Conservation (phyloP, 208 protist genomes). For the Crithidia expoeki region DNA sequence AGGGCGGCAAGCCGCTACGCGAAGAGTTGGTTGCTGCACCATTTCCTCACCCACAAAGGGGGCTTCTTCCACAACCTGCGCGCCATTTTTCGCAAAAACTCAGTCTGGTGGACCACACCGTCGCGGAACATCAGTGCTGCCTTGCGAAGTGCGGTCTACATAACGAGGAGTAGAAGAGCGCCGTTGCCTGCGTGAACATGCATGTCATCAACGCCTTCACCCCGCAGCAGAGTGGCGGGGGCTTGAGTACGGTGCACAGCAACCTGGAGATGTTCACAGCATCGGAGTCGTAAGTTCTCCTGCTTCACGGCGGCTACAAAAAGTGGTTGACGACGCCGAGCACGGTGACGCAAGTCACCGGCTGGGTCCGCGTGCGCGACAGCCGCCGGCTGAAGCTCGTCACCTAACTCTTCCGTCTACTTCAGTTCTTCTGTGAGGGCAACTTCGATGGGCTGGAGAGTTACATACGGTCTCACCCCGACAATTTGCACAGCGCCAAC, state of each 20-base stretch:
- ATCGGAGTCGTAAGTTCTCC: constrained; percentile 12
- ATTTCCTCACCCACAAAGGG: constrained; percentile 72
- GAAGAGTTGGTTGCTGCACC: constrained; percentile 59
- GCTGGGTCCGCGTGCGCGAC: constrained; percentile 63
- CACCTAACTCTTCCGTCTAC: constrained; percentile 73
- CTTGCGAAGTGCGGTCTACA: constrained; percentile 59
- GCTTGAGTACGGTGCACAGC: constrained; percentile 3
- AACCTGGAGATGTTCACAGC: constrained; percentile 23
- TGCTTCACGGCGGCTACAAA: constrained; percentile 11
- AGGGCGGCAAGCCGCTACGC: constrained; percentile 77
- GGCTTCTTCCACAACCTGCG: constrained; percentile 79
- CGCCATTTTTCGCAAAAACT: constrained; percentile 47
- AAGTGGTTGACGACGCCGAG: constrained; percentile 16
- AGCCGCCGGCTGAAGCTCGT: constrained; percentile 54
- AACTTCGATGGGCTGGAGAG: constrained; percentile 89
- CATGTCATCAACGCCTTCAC: constrained; percentile 51
- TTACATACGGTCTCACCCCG: constrained; percentile 85
- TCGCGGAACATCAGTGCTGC: constrained; percentile 68
- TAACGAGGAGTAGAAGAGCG: constrained; percentile 17
- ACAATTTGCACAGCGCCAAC: constrained; percentile 86
- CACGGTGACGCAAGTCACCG: constrained; percentile 27
- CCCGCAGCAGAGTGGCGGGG: constrained; percentile 2
- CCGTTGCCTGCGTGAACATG: constrained; percentile 37
- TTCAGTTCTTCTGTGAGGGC: constrained; percentile 94
- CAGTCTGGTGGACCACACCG: constrained; percentile 54